Evolutionary conservation across 1,284 basidiomycete species (phyloP), one percentile per base, ranked within the genome.

Genomic region (Bondarzewia mesenterica): DNA sequence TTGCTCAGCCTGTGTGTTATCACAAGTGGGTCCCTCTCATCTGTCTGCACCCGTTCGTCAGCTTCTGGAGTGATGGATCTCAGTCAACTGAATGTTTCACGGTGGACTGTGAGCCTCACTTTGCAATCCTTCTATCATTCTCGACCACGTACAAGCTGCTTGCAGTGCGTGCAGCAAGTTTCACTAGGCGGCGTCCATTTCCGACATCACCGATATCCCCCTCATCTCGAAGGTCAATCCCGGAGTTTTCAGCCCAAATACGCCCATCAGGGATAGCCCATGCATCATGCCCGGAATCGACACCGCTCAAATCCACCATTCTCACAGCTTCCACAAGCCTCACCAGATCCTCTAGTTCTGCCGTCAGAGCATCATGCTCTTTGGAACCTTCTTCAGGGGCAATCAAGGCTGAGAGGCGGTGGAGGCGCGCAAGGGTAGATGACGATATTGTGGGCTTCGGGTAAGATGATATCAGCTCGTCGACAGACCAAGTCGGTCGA

Each of bases 261-360:
- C 71, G 62, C 16, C 71, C 75, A 53, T 77, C 74, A 21, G 71
- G 69, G 20, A 76, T 62, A 23, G 48, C 52, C 21, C 52, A 42
- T 37, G 52, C 50, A 44, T 53, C 46, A 27, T 35, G 50, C 2
- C 52, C 55, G 29, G 52, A 48, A 21, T 50, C 48, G 5, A 61
- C 48, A 43, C 50, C 51, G 23, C 60, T 59, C 20, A 75, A 69
- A 48, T 83, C 63, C 35, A 81, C 78, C 23, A 85, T 61, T 60
- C 77, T 84, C 46, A 89, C 86, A 5, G 86, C 86, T 59, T 89
- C 86, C 8, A 90, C 85, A 6, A 90, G 69, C 53, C 73, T 77
- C 50, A 89, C 69, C 39, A 90, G 72, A 47, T 82, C 80, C 56
- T 83, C 81, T 54, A 90, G 64, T 52, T 85, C 80, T 25, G 54